Base-by-base conservation (phyloP, 371 early-diverging fungal species). In the Thermomucor indicae-seudaticae region DNA sequence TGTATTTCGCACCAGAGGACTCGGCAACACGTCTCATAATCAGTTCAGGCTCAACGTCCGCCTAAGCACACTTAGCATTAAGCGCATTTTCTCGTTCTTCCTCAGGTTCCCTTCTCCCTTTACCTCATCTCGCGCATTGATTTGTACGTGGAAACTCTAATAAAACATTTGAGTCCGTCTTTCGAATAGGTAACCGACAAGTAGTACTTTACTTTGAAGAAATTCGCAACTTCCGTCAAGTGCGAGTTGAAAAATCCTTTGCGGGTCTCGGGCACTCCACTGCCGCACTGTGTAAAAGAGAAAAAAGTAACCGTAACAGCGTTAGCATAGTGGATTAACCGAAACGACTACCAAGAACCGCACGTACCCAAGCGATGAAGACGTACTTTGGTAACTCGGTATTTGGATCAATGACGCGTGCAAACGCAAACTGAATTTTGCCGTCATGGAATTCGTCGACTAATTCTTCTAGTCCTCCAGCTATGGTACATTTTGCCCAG, bases 401-500 rank as follows among this genome's bases (percentile, higher is more conserved):
- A 51, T 91, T 89, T 10, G 92, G 93, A 65, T 96, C 96, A 35
- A 72, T 73, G 24, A 95, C 89, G 25, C 89, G 79, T 6, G 75
- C 85, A 69, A 87, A 92, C 10, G 93, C 96, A 66, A 86, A 96
- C 67, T 90, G 92, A 43, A 95, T 86, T 64, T 93, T 92, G 44
- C 88, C 82, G 49, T 88, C 92, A 46, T 83, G 80, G 68, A 95
- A 95, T 62, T 93, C 95, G 1, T 96, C 96, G n/a, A 64, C 62
- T 8, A 96, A 79, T 45, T 91, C 94, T 23, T 91, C 91, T 3
- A 95, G 80, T 1, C 88, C 93, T 31, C 81, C 93, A 57, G 76
- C 84, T 75, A 51, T 17, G 39, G 39, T n/a, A 43, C 34, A 51
- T 14, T n/a, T 30, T 24, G 30, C 6, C 12, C 30, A 53, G 46